Percentiles rank a stretch among this genome's conserved stretches.
These are phyloP conservation scores for Starmerella scarabaei DNA, from an alignment of 805 yeast genomes.

Conservation along the genomic window DNA sequence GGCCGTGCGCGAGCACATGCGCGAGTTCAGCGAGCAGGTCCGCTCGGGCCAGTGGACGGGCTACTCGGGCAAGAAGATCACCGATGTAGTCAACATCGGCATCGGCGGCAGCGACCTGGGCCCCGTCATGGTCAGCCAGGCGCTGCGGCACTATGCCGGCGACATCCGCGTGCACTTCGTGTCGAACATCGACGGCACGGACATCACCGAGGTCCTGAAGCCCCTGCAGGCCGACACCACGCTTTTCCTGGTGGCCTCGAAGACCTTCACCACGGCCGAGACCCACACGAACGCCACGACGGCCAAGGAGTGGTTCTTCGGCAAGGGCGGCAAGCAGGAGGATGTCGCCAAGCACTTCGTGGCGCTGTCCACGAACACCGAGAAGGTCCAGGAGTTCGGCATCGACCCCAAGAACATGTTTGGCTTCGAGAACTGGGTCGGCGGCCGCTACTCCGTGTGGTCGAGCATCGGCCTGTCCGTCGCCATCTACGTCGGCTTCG, in stretches of 20 bases:
- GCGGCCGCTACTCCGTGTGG: constrained; percentile 99
- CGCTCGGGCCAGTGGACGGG: constrained; percentile 96
- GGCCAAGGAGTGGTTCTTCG: constrained; percentile 90
- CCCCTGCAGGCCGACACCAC: constrained; percentile 78
- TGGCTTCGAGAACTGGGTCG: constrained; percentile 97
- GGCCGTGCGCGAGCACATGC: constrained; percentile 86
- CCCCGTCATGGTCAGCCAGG: constrained; percentile 99
- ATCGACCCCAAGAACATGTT: constrained; percentile 97
- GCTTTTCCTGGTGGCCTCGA: constrained; percentile 72
- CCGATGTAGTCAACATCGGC: constrained; percentile 93
- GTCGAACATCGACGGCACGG: constrained; percentile 97
- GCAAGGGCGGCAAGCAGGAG: constrained; percentile 47
- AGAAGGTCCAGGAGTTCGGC: constrained; percentile 87
- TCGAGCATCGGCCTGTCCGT: constrained; percentile 95
- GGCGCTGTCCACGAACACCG: constrained; percentile 87
- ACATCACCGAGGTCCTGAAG: constrained; percentile 81
- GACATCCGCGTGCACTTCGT: constrained; percentile 74
- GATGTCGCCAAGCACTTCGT: constrained; percentile 95
- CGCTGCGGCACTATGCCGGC: constrained; percentile 78
- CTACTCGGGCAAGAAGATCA: constrained; percentile 86
- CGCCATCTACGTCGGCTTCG: constrained; percentile 88
- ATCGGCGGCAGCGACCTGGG: constrained; percentile 98
- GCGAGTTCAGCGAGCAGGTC: constrained; percentile 79
- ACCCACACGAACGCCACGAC: constrained; percentile 91
- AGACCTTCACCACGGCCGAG: constrained; percentile 98